These are phyloP conservation scores for Xenoacremonium recifei DNA, from an alignment of 2,329 filamentous ascomycete genomes.

Conservation along the genomic window DNA sequence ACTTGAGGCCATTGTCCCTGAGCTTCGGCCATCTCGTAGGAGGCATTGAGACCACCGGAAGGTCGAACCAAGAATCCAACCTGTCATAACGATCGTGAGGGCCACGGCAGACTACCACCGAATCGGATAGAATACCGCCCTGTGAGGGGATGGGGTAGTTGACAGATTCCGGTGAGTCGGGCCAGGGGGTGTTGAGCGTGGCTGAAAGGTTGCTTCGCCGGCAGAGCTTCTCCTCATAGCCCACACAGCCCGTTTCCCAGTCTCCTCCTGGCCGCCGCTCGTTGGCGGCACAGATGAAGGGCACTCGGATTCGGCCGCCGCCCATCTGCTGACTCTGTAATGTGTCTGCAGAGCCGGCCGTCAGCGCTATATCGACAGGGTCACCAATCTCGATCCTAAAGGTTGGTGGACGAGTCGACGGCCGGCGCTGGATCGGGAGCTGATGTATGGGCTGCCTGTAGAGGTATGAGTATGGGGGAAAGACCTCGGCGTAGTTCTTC, in stretches of 20 bases:
- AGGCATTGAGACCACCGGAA: constrained; percentile 73
- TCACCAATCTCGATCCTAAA: constrained; percentile 56
- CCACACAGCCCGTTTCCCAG: constrained; percentile 64
- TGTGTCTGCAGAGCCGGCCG: constrained; percentile 48
- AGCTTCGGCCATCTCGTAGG: constrained; percentile 73
- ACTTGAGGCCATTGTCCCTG: constrained; percentile 63
- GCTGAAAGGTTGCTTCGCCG: constrained; percentile 72
- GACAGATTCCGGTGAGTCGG: constrained; percentile 39
- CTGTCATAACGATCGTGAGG: constrained; percentile 64
- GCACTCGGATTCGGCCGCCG: constrained; percentile 44
- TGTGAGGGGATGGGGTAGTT: constrained; percentile 72
- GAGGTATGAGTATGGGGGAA: constrained; percentile 58
- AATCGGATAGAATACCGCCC: constrained; percentile 68
- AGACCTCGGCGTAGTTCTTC: constrained; percentile 52
- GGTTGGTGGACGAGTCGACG: constrained; percentile 37
- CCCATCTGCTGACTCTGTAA: constrained; percentile 32
- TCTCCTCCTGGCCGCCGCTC: constrained; percentile 76
- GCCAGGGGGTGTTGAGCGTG: constrained; percentile 61
- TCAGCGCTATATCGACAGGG: constrained; percentile 59
- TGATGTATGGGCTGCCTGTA: constrained; percentile 50
- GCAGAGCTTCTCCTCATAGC: constrained; percentile 65
- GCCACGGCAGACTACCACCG: constrained; percentile 72
- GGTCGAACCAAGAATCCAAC: constrained; percentile 52
- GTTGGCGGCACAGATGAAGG: constrained; percentile 72
- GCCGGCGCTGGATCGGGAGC: constrained; percentile 39